A percentile compares a stretch with the other conserved stretches of the same genome.
Evolutionary conservation across 345 rosid genomes (phyloP).

Genomic region (Moricandia arvensis): DNA sequence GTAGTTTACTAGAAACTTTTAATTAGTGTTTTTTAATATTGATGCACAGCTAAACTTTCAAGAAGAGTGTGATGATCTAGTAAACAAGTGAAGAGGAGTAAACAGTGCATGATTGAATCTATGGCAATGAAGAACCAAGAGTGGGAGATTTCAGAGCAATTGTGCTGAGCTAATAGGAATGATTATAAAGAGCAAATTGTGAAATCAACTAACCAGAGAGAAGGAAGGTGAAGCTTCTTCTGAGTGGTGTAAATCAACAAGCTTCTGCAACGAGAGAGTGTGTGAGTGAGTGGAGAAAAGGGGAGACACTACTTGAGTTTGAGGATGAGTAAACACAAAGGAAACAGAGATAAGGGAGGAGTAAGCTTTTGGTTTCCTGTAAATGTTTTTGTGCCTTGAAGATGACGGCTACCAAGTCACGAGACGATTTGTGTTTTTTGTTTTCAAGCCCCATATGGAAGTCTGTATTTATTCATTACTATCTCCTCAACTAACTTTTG

Average conservation of each 20-base stretch:
- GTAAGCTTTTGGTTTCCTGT: conserved; percentile 33
- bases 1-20: conserved; percentile 4
- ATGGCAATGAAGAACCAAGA: background rate
- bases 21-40: background rate
- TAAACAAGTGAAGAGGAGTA: background rate
- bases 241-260: background rate
- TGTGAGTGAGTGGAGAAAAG: conserved; percentile 1
- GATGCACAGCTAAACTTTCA: background rate
- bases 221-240: background rate
- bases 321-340: conserved; percentile 29
- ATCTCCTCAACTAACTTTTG: conserved; percentile 18
- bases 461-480: background rate
- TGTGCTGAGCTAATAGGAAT: background rate
- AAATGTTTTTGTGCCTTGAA: conserved; percentile 29
- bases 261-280: background rate
- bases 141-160: background rate
- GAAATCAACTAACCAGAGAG: conserved; percentile 19
- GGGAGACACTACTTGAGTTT: background rate
- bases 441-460: background rate
- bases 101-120: background rate
- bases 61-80: background rate
- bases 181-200: background rate
- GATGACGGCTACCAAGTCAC: conserved; percentile 34
- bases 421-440: conserved; percentile 9
- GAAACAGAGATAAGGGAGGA: conserved; percentile 19